These are phyloP conservation scores for Suillus occidentalis DNA, from an alignment of 768 basidiomycete species.

Conservation along the genomic window DNA sequence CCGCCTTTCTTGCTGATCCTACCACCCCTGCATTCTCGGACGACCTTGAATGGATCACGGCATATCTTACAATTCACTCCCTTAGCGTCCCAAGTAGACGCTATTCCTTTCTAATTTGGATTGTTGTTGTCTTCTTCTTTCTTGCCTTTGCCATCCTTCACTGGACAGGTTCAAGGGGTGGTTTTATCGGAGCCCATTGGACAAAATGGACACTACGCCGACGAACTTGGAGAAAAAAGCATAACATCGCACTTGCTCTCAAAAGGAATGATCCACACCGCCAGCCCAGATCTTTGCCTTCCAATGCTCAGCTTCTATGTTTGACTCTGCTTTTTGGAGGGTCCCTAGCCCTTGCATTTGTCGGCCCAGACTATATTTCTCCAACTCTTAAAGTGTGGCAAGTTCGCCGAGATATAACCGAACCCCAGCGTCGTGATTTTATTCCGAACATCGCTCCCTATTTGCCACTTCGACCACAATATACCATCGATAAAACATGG, in stretches of 20 bases:
- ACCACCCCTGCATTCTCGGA: conserved; percentile 44
- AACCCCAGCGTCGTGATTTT: conserved; percentile 16
- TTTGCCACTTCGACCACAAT: conserved; percentile 45
- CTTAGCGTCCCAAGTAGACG: conserved; percentile 51
- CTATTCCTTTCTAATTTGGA: conserved; percentile 61
- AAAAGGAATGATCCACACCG: conserved; percentile 35
- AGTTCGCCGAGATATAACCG: conserved; percentile 24
- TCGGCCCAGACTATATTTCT: conserved; percentile 70
- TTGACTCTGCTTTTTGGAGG: conserved; percentile 44
- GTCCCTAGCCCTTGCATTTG: conserved; percentile 47
- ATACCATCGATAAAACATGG: conserved; percentile 64
- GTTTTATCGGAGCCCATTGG: conserved; percentile 53
- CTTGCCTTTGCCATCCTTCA: conserved; percentile 43
- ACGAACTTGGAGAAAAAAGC: conserved; percentile 56
- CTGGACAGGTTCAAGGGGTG: conserved; percentile 40
- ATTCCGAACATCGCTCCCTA: conserved; percentile 34
- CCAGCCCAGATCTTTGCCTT: conserved; percentile 52
- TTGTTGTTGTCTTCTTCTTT: conserved; percentile 45
- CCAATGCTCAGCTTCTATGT: conserved; percentile 62
- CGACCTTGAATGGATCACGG: conserved; percentile 51
- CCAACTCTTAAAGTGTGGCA: conserved; percentile 50
- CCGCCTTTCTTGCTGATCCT: conserved; percentile 34
- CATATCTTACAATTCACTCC: conserved; percentile 58
- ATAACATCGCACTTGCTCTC: conserved; percentile 36
- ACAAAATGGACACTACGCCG: conserved; percentile 58